These are phyloP conservation scores for Ogataea trehalophila DNA, from an alignment of 805 yeast genomes.

Conservation along the genomic window DNA sequence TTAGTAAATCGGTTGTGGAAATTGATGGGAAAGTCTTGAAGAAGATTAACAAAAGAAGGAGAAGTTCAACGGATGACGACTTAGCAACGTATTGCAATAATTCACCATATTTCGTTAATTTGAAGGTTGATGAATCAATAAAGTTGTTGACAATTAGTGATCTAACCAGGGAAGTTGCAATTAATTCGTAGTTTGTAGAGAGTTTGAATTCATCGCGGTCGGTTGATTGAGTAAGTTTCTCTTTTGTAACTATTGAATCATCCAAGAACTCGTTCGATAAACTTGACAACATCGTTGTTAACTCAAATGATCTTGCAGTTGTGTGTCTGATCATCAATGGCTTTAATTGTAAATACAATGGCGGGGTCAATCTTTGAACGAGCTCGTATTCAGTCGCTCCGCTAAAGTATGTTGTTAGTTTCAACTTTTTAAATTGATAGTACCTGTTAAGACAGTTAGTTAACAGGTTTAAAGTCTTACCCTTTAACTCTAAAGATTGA, in stretches of 20 bases:
- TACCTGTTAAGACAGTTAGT: conserved; percentile 76
- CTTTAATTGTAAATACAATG: conserved; percentile 40
- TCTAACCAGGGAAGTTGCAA: conserved; percentile 54
- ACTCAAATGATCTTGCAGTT: conserved; percentile 29
- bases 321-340: conserved; percentile 29
- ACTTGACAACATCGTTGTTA: conserved; percentile 27
- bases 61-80: conserved; percentile 31
- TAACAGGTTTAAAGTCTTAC: conserved; percentile 59
- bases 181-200: conserved; percentile 44
- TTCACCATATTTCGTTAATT: conserved; percentile 49
- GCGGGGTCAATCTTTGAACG: conserved; percentile 50
- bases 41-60: conserved; percentile 45
- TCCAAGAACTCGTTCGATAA: conserved; percentile 29
- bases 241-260: conserved; percentile 15
- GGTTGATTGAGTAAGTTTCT: conserved; percentile 1
- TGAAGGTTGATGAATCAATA: conserved; percentile 36
- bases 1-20: conserved; percentile 37
- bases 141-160: conserved; percentile 48
- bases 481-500: conserved; percentile 46
- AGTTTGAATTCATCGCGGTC: conserved; percentile 30
- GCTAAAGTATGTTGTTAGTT: conserved; percentile 35
- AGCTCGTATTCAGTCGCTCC: conserved; percentile 32
- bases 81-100: conserved; percentile 37
- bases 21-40: conserved; percentile 33
- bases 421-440: conserved; percentile 69